Evolutionary conservation across 768 basidiomycete genomes (phyloP).

Genomic region (Mycena filopes): DNA sequence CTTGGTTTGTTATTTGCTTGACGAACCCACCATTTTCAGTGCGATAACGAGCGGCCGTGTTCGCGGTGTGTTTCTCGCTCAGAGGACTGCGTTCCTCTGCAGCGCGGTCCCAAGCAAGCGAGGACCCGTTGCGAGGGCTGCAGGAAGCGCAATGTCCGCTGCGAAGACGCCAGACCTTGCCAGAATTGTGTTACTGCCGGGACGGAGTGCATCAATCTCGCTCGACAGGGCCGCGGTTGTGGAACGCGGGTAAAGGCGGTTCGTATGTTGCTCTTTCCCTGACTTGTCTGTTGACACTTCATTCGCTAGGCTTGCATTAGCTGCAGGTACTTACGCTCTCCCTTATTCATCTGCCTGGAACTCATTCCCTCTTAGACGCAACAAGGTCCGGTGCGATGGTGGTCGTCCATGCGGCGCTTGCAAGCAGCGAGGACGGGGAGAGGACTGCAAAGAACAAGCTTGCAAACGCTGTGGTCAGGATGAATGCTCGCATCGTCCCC

Average conservation of each 20-base stretch:
- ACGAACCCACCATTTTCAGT: too few species aligned
- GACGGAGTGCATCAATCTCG: constrained; percentile 20
- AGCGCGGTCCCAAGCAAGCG: constrained; percentile 66
- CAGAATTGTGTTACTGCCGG: constrained; percentile 18
- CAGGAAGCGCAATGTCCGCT: constrained; percentile 28
- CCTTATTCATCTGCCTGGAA: constrained; percentile 10
- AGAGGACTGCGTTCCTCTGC: constrained; percentile 67
- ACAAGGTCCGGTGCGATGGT: constrained; percentile 73
- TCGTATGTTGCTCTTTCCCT: constrained; percentile 38
- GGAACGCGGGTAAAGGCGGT: constrained; percentile 72
- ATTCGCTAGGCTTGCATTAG: constrained; percentile 65
- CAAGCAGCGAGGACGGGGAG: background rate
- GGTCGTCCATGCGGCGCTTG: constrained; percentile 24
- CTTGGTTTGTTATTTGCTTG: constrained; percentile 1
- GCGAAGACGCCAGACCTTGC: constrained; percentile 24
- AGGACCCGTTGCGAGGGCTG: constrained; percentile 67
- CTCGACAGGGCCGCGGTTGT: constrained; percentile 56
- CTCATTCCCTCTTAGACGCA: constrained; percentile 53
- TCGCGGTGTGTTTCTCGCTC: constrained; percentile 64
- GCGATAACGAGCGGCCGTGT: constrained; percentile 72
- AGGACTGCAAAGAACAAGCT: constrained; percentile 13
- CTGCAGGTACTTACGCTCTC: constrained; percentile 54
- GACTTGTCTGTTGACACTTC: constrained; percentile 25
- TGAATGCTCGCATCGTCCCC: constrained; percentile 17
- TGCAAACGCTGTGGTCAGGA: constrained; percentile 19